These are phyloP conservation scores for Cytospora leucostoma DNA, from an alignment of 2,329 filamentous ascomycete genomes.

Conservation along the genomic window DNA sequence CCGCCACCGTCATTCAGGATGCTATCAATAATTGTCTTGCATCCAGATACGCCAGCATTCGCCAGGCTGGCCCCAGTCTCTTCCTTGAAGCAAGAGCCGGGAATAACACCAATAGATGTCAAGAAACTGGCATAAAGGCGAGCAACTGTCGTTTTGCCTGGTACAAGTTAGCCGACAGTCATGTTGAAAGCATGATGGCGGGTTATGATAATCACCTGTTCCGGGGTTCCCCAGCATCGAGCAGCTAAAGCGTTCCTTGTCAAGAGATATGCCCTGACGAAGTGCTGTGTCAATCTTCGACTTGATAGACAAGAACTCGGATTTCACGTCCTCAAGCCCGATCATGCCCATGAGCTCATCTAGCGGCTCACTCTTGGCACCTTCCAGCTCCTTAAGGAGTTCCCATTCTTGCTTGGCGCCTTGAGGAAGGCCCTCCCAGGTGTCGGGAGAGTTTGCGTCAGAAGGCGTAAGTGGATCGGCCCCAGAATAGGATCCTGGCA, in stretches of 20 bases:
- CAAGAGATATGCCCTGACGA: slow-evolving; percentile 58
- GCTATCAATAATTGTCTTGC: slow-evolving; percentile 56
- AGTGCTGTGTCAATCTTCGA: slow-evolving; percentile 59
- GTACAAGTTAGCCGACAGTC: slow-evolving; percentile 18
- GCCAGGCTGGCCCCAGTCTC: slow-evolving; percentile 69
- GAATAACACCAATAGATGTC: slow-evolving; percentile 60
- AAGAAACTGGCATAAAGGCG: slow-evolving; percentile 69
- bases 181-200: not conserved
- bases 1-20: slow-evolving; percentile 64
- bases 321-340: slow-evolving; percentile 70
- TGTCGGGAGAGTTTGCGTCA: slow-evolving; percentile 20
- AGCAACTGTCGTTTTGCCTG: slow-evolving; percentile 75
- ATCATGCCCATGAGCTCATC: slow-evolving; percentile 71
- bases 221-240: slow-evolving; percentile 73
- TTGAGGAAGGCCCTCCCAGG: not conserved
- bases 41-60: slow-evolving; percentile 59
- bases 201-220: slow-evolving; percentile 53
- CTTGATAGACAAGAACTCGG: slow-evolving; percentile 64
- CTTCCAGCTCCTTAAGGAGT: slow-evolving; percentile 55
- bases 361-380: slow-evolving; percentile 52
- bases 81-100: slow-evolving; percentile 63
- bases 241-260: slow-evolving; percentile 61
- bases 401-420: slow-evolving; percentile 60
- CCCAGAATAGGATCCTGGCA: not conserved
- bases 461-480: not conserved